Percentiles rank a stretch among this genome's conserved stretches.
Evolutionary conservation across 495 filamentous ascomycete species (phyloP).

Genomic region (Penicillium coprophilum): DNA sequence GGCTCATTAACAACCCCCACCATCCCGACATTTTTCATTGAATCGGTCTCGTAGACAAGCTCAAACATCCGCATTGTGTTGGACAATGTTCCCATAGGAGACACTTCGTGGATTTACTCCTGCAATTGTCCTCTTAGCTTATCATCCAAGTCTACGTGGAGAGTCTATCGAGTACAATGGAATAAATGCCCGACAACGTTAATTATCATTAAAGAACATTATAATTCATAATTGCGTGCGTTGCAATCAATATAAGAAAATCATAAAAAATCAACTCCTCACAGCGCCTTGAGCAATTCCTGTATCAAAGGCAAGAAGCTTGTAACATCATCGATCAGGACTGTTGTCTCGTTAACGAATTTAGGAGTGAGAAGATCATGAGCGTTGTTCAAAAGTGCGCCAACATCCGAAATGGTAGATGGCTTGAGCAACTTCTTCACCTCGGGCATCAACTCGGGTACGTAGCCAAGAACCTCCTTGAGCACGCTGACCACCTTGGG

Average conservation of each 20-base stretch:
- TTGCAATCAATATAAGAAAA: slow-evolving; percentile 14
- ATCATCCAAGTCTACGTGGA: neutral
- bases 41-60: too few species aligned
- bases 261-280: slow-evolving; percentile 15
- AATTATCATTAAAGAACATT: slow-evolving; percentile 17
- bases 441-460: slow-evolving; percentile 30
- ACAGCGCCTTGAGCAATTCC: slow-evolving; percentile 29
- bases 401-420: slow-evolving; percentile 37
- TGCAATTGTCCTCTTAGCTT: neutral
- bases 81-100: too few species aligned
- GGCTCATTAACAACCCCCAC: too few species aligned
- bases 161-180: neutral
- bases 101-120: too few species aligned
- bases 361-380: slow-evolving; percentile 38
- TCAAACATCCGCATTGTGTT: too few species aligned
- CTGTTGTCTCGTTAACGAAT: slow-evolving; percentile 41
- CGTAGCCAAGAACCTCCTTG: slow-evolving; percentile 32
- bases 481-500: slow-evolving; percentile 35
- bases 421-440: slow-evolving; percentile 33
- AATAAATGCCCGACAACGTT: slow-evolving; percentile 5
- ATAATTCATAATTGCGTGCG: slow-evolving; percentile 13
- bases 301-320: slow-evolving; percentile 30
- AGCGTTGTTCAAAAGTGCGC: slow-evolving; percentile 45
- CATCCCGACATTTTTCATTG: too few species aligned
- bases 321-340: slow-evolving; percentile 30